Evolutionary conservation across 805 yeast genomes (phyloP), one percentile per base, ranked within the genome.

Genomic region (Hanseniaspora valbyensis): DNA sequence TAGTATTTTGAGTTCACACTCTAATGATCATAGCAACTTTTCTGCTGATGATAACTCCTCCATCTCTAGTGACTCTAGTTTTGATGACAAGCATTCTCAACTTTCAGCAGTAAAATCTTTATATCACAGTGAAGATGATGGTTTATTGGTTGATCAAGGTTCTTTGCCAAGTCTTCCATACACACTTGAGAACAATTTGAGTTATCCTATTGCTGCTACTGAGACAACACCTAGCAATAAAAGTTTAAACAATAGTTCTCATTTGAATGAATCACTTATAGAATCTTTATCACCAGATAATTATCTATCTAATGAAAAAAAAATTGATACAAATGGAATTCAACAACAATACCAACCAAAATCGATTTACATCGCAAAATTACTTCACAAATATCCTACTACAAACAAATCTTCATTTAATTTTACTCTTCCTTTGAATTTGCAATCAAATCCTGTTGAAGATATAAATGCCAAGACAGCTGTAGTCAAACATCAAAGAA

Each of bases 341-440:
- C 66, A 64, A 34, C 66, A 63, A 48, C 45, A 60, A 21, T 56
- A 66, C 49, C 50, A 63, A 34, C 53, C 64, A 34, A 61, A 62
- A 32, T 65, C 69, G 1, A 58, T 66, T 4, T 65, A 65, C 43
- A 61, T 63, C n/a, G 52, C 63, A 8, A 61, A 63, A 41, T 59
- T 66, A 2, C 67, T 68, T n/a, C 67, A 67, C 2, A 59, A 65
- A 42, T 43, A 64, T 22, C 69, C 69, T 0, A 48, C 59, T 7
- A 53, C 64, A 13, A 52, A 65, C 37, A 65, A 65, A 40, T 61
- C 60, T 36, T 62, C 59, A 46, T 62, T 64, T 42, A 62, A 61
- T 45, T 46, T 64, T 22, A 59, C 61, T 18, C 14, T 44, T 7
- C 53, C 53, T 5, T 65, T 32, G 61, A 59, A 54, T 66, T 64